These are phyloP conservation scores for Cyclostephanos tholiformis DNA, from an alignment of 108 stramenopile genomes.

Conservation along the genomic window DNA sequence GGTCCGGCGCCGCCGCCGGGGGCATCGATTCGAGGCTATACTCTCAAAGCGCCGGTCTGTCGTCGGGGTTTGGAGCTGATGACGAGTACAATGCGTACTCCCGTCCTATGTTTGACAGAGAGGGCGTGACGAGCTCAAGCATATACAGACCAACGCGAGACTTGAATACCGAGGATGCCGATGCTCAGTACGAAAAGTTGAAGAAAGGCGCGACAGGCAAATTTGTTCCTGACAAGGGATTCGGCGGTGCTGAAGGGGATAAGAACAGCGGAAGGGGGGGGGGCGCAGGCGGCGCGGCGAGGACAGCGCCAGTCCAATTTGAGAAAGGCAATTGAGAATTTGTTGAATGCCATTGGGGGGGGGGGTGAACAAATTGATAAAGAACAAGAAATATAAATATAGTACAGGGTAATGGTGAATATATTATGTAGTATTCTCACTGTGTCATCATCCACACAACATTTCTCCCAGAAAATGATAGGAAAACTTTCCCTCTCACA, in stretches of 20 bases:
- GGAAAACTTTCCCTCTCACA: no score
- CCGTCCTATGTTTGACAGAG: conserved; percentile 92
- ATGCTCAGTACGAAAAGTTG: conserved; percentile 79
- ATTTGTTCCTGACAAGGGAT: conserved; percentile 85
- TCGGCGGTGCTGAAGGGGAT: conserved; percentile 76
- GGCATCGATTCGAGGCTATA: conserved; percentile 95
- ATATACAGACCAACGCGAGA: conserved; percentile 94
- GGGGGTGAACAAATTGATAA: neutral
- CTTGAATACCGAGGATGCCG: conserved; percentile 74
- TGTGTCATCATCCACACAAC: no score
- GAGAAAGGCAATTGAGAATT: conserved; percentile 62
- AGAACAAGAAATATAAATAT: neutral
- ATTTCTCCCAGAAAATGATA: no score
- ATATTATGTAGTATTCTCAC: no score
- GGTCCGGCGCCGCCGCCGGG: conserved; percentile 71
- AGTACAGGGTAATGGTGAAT: no score
- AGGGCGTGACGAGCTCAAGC: conserved; percentile 78
- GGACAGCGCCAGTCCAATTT: conserved; percentile 89
- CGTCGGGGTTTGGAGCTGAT: conserved; percentile 96
- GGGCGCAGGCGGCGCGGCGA: conserved; percentile 55
- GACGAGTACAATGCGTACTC: conserved; percentile 97
- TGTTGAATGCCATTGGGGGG: neutral
- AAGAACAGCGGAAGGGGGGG: conserved; percentile 46
- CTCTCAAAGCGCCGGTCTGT: conserved; percentile 94
- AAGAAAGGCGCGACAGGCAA: conserved; percentile 78